Evolutionary conservation across 768 basidiomycete genomes (phyloP).

Genomic region (Boletus insuetus): DNA sequence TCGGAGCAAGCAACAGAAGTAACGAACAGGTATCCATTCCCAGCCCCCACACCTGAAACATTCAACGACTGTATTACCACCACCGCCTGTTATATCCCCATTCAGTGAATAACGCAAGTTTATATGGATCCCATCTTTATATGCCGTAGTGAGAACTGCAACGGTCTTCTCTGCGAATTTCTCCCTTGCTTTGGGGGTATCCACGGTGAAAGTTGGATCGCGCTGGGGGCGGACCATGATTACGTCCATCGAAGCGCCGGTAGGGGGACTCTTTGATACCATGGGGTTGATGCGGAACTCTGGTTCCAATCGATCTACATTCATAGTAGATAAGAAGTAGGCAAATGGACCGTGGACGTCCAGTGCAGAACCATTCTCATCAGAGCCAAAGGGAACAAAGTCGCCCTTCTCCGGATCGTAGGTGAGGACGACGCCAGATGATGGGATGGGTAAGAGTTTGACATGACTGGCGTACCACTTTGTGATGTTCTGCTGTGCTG

Average conservation of each 20-base stretch:
- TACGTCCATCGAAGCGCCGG: slow-evolving; percentile 60
- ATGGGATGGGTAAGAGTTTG: slow-evolving; percentile 49
- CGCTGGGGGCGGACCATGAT: slow-evolving; percentile 72
- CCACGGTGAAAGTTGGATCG: slow-evolving; percentile 45
- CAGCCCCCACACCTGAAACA: slow-evolving; percentile 76
- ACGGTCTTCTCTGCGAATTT: slow-evolving; percentile 53
- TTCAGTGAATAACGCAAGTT: slow-evolving; percentile 50
- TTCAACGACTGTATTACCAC: slow-evolving; percentile 64
- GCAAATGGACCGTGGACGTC: slow-evolving; percentile 73
- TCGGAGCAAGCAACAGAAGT: neutral
- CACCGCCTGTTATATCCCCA: slow-evolving; percentile 41
- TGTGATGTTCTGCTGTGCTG: slow-evolving; percentile 71
- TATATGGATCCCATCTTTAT: slow-evolving; percentile 72
- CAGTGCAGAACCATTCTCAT: slow-evolving; percentile 36
- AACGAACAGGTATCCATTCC: slow-evolving; percentile 82
- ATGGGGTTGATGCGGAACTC: slow-evolving; percentile 75
- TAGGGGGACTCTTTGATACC: slow-evolving; percentile 43
- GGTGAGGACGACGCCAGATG: slow-evolving; percentile 44
- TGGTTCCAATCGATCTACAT: slow-evolving; percentile 85
- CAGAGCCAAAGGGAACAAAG: slow-evolving; percentile 46
- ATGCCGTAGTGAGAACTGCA: slow-evolving; percentile 63
- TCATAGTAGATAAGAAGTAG: slow-evolving; percentile 81
- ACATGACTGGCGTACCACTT: slow-evolving; percentile 67
- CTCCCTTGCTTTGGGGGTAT: slow-evolving; percentile 42
- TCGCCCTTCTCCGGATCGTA: slow-evolving; percentile 53